Percentiles rank a stretch among this genome's conserved stretches.
phyloP scores from a whole-genome alignment of 2,329 filamentous ascomycete species.

The Aspergillus aculeatus region DNA sequence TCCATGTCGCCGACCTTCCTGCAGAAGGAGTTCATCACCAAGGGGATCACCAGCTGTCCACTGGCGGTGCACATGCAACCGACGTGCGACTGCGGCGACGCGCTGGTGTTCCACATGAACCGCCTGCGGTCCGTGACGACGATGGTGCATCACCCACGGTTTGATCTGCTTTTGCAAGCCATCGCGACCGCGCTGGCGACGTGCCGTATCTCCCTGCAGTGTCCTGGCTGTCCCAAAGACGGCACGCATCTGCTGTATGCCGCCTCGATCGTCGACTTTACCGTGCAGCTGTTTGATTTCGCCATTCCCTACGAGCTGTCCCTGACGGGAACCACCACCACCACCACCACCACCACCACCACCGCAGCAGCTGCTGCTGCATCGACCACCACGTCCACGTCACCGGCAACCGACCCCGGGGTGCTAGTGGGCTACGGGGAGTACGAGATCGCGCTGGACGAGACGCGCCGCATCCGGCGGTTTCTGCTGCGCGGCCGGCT shows the following conservation, averaged over 20 bases:
- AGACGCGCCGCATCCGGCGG: conserved; percentile 28
- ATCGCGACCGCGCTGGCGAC: conserved; percentile 31
- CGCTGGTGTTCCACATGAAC: conserved; percentile 31
- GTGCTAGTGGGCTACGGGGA: conserved; percentile 30
- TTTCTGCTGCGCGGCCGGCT: conserved; percentile 30
- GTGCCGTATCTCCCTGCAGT: conserved; percentile 32
- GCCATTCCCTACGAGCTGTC: conserved; percentile 28
- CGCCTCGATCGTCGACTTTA: conserved; percentile 32
- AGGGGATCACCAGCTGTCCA: conserved; percentile 27
- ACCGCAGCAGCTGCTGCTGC: too few relatives aligned
- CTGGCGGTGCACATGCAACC: conserved; percentile 29
- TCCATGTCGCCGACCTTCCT: conserved; percentile 34
- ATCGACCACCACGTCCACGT: not conserved
- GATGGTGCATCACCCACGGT: conserved; percentile 26
- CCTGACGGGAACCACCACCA: not conserved
- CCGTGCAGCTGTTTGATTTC: conserved; percentile 32
- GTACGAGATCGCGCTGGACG: conserved; percentile 31
- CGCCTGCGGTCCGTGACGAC: conserved; percentile 32
- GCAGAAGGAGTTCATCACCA: conserved; percentile 29
- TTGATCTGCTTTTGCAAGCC: conserved; percentile 34
- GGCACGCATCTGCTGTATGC: conserved; percentile 28
- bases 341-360: not conserved
- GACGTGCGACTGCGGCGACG: conserved; percentile 33
- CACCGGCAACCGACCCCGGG: conserved; percentile 13
- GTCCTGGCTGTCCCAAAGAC: conserved; percentile 31